phyloP scores from a whole-genome alignment of 352 stramenopile genomes.

The Chrysophaeum taylorii region DNA sequence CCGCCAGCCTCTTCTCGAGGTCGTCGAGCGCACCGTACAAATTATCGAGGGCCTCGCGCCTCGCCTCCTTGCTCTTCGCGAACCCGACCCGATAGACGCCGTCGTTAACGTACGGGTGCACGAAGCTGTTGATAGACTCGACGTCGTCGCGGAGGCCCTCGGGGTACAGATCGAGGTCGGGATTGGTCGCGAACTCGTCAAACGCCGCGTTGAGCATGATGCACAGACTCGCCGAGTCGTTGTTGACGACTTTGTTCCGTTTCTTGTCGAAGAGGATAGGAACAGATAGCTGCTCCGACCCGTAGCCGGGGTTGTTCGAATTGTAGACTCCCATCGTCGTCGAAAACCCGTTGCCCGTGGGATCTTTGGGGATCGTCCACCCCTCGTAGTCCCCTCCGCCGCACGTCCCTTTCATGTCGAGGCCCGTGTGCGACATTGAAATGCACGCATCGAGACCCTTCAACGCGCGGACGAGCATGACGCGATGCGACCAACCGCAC shows the following conservation, averaged over 20 bases:
- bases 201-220: conserved; percentile 85
- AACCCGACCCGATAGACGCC: conserved; percentile 57
- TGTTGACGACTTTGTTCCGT: conserved; percentile 80
- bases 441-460: no score
- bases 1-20: background rate
- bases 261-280: conserved; percentile 86
- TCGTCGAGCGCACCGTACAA: background rate
- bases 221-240: conserved; percentile 86
- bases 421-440: no score
- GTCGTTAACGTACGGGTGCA: conserved; percentile 14
- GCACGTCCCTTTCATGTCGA: no score
- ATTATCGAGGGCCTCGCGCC: no score
- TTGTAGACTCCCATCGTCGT: no score
- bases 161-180: conserved; percentile 70
- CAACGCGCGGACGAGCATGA: no score
- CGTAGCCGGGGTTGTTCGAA: no score
- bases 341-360: no score
- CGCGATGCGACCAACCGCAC: no score
- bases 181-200: conserved; percentile 55
- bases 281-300: no score
- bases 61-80: conserved; percentile 51
- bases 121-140: conserved; percentile 57
- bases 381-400: no score
- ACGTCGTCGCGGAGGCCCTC: conserved; percentile 58
- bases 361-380: no score